Evolutionary conservation across 2,329 filamentous ascomycete genomes (phyloP).

Genomic region (Alternaria triticina): DNA sequence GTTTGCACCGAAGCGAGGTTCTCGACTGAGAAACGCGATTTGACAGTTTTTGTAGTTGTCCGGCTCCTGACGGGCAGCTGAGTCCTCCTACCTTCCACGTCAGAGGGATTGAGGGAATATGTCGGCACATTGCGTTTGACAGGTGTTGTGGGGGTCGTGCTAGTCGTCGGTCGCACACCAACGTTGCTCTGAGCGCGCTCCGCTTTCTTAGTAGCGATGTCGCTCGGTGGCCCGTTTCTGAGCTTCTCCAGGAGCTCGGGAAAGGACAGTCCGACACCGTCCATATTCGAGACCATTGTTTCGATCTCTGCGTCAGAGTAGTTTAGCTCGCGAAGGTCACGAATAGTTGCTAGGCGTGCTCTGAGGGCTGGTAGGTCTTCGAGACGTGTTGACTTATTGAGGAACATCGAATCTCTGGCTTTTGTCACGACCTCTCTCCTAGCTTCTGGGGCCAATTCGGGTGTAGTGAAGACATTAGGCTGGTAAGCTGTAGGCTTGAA

Average conservation of each 20-base stretch:
- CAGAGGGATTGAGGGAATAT: not conserved
- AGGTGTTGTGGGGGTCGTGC: not conserved
- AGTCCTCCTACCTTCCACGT: not conserved
- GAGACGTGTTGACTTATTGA: not conserved
- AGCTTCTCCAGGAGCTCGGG: not conserved
- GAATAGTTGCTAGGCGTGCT: not conserved
- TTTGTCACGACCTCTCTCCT: no score
- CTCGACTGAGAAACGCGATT: not conserved
- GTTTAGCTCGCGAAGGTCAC: not conserved
- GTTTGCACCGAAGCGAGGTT: not conserved
- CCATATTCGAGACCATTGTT: not conserved
- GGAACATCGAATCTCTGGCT: no score
- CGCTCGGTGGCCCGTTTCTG: not conserved
- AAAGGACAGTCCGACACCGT: not conserved
- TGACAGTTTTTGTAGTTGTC: not conserved
- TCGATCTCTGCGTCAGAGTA: not conserved
- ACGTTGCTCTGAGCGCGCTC: not conserved
- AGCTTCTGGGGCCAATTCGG: not conserved
- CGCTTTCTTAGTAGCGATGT: not conserved
- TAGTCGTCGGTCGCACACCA: not conserved
- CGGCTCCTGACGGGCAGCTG: not conserved
- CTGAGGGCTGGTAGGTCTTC: not conserved
- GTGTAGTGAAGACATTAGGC: not conserved
- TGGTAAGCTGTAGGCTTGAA: not conserved
- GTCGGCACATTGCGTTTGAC: not conserved